Base-by-base conservation (phyloP, 2,329 filamentous ascomycete species). In the Endoconidiophora polonica region DNA sequence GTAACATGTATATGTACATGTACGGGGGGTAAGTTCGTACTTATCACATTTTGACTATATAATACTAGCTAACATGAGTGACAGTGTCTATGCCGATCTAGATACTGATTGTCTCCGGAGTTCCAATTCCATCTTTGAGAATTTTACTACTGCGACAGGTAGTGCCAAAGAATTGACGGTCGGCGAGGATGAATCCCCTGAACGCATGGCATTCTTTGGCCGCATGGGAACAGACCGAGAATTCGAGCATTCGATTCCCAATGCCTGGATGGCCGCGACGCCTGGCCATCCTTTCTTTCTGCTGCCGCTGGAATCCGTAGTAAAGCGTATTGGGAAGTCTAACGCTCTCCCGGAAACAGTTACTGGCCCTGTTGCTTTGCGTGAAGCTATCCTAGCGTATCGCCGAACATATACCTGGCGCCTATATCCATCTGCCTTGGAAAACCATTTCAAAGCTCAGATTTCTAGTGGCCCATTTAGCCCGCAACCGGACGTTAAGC, bases 251-350 rank as follows among this genome's bases (percentile, higher is more conserved):
- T 60, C 58, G n/a, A 63, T 64, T 22, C 62, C 62, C 39, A 64
- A 65, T 44, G 63, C 62, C 3, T 64, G 61, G 62, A 64, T 64
- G 62, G 61, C 60, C 4, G 55, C 62, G 2, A 60, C 61, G 1
- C 63, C 61, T 0, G 59, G 60, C 16, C 61, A 64, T 45, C 59
- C 62, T 1, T 61, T 65, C 52, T 63, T 62, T 52, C 56, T 63
- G 5, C 46, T 57, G 5, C 58, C 62, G 0, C 37, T 61, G 14
- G 41, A 61, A 33, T 53, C 55, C 20, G 44, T 58, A 3, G 20
- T 55, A 6, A 46, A 47, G 40, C 52, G 50, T 39, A 44, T 48
- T 5, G 46, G 9, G 7, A 39, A 45, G 18, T 50, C 24, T 45
- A 29, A 38, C 12, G 44, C 39, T 5, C 37, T 44, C 6, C 44